phyloP scores from a whole-genome alignment of 1,139 yeast genomes.

The Protomyces lactucae-debilis region DNA sequence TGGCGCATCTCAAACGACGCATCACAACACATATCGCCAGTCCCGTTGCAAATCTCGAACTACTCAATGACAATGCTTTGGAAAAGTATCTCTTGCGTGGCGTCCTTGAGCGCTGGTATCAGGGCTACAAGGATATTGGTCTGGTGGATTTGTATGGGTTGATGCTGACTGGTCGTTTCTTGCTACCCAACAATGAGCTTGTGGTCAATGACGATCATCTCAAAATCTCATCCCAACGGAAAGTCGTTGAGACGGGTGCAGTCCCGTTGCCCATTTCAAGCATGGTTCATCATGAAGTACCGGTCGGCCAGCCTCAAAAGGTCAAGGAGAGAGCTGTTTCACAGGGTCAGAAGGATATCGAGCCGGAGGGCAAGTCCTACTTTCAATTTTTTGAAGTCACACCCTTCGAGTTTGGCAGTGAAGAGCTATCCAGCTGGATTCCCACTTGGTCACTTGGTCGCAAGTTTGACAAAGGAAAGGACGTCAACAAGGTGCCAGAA shows the following conservation, averaged over 20 bases:
- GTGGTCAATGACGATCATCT: slow-evolving; percentile 28
- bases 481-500: slow-evolving; percentile 31
- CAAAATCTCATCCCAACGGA: slow-evolving; percentile 32
- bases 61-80: slow-evolving; percentile 30
- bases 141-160: slow-evolving; percentile 34
- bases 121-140: slow-evolving; percentile 28
- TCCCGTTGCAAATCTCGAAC: slow-evolving; percentile 30
- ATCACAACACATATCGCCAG: slow-evolving; percentile 32
- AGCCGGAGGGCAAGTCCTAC: slow-evolving; percentile 25
- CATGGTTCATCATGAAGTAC: slow-evolving; percentile 33
- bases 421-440: slow-evolving; percentile 34
- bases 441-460: slow-evolving; percentile 35
- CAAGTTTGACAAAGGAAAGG: slow-evolving; percentile 29
- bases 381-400: slow-evolving; percentile 35
- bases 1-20: slow-evolving; percentile 32
- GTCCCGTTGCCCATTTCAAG: slow-evolving; percentile 34
- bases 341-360: neutral
- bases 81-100: slow-evolving; percentile 33
- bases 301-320: slow-evolving; percentile 21
- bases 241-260: slow-evolving; percentile 30
- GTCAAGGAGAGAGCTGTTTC: slow-evolving; percentile 13
- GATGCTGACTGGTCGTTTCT: slow-evolving; percentile 32
- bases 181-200: slow-evolving; percentile 31
- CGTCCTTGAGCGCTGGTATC: slow-evolving; percentile 30
- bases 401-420: slow-evolving; percentile 35